Evolutionary conservation across 345 rosid species (phyloP).

Genomic region (Rhodamnia argentea): DNA sequence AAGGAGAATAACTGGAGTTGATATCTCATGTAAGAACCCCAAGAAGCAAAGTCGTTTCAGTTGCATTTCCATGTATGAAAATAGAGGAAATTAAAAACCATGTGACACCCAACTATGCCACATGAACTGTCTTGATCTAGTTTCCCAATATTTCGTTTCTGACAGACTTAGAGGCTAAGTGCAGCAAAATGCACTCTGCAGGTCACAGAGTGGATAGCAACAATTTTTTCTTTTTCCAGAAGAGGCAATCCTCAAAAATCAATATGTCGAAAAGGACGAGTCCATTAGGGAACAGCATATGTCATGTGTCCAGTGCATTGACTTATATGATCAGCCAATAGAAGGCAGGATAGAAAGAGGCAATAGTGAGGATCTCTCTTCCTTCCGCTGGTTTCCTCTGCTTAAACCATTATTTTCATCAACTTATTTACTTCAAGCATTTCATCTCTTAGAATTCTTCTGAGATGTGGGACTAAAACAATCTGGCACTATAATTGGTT

Average conservation of each 20-base stretch:
- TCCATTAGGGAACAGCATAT: background rate
- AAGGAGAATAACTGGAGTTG: background rate
- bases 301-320: background rate
- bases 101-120: background rate
- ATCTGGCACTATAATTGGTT: background rate
- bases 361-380: background rate
- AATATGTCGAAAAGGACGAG: background rate
- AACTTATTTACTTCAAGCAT: background rate
- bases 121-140: background rate
- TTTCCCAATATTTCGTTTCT: background rate
- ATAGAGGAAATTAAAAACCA: background rate
- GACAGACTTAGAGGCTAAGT: background rate
- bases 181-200: background rate
- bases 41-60: background rate
- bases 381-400: background rate
- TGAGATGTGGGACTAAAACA: background rate
- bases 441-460: background rate
- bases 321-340: background rate
- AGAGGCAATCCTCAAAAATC: background rate
- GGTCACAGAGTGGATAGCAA: background rate
- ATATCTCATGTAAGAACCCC: background rate
- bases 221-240: background rate
- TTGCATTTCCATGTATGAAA: background rate
- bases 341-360: background rate
- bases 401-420: background rate